Conservation (phyloP, 1,284 basidiomycete genomes). For the Cerioporus squamosus region DNA sequence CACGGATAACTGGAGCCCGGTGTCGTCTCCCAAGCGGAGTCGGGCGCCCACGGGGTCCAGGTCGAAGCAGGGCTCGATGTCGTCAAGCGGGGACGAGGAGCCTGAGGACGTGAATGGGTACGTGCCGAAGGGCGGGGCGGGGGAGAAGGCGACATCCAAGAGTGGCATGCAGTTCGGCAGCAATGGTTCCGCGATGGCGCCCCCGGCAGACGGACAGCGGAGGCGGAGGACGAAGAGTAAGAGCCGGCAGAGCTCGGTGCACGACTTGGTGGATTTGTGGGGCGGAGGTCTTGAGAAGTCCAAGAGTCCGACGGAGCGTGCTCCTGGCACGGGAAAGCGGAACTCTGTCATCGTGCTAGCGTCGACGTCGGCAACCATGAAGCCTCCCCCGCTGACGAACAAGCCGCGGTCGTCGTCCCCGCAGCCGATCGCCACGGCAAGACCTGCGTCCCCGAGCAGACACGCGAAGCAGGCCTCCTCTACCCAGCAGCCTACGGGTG, state of each 20-base stretch:
- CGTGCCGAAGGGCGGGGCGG: constrained; percentile 9
- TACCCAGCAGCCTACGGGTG: background rate
- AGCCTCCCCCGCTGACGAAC: constrained; percentile 20
- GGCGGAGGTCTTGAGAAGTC: constrained; percentile 52
- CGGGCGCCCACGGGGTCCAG: background rate
- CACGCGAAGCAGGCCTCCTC: constrained; percentile 24
- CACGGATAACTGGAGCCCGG: constrained; percentile 41
- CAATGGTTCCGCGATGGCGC: background rate
- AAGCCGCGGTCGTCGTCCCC: constrained; percentile 35
- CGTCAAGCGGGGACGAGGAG: constrained; percentile 38
- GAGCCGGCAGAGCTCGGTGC: constrained; percentile 75
- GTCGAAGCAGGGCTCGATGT: constrained; percentile 23
- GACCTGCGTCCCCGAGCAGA: constrained; percentile 30
- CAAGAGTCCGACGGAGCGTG: constrained; percentile 23
- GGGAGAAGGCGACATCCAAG: constrained; percentile 3
- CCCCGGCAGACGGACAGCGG: constrained; percentile 21
- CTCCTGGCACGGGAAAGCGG: constrained; percentile 28
- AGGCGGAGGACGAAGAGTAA: constrained; percentile 38
- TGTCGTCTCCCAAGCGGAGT: constrained; percentile 19
- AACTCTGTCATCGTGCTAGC: constrained; percentile 33
- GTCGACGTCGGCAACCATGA: constrained; percentile 13
- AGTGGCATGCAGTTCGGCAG: background rate
- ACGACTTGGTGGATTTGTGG: constrained; percentile 78
- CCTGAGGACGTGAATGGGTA: constrained; percentile 41
- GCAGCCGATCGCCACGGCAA: constrained; percentile 31